These are phyloP conservation scores for Zanthoxylum bungeanum DNA, from an alignment of 345 rosid species.

Conservation along the genomic window DNA sequence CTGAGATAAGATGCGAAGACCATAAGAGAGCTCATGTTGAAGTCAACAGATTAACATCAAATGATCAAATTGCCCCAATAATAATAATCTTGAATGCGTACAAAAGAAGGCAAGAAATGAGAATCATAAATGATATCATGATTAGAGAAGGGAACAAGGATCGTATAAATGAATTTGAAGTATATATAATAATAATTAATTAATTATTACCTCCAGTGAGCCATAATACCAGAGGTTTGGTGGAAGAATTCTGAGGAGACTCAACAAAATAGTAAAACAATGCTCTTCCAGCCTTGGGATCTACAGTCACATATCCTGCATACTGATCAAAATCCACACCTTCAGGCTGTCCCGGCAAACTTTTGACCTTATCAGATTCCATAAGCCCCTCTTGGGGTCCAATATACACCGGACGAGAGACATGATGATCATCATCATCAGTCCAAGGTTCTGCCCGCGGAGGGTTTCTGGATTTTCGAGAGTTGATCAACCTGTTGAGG, in stretches of 20 bases:
- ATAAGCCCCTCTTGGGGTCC: constrained; percentile 30
- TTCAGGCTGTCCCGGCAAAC: constrained; percentile 22
- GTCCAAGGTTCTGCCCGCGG: constrained; percentile 20
- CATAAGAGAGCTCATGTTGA: too few species aligned
- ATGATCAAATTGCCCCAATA: not conserved
- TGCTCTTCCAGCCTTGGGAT: constrained; percentile 8
- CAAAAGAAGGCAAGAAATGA: not conserved
- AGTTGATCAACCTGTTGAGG: constrained; percentile 27
- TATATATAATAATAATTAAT: not conserved
- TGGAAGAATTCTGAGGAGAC: constrained; percentile 31
- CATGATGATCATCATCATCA: not conserved
- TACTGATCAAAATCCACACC: constrained; percentile 22
- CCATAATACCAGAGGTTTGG: constrained; percentile 41
- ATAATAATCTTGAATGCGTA: too few species aligned
- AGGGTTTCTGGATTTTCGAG: constrained; percentile 25
- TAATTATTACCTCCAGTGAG: constrained; percentile 4
- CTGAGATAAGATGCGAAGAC: too few species aligned
- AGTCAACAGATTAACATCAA: too few species aligned
- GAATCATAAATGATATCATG: not conserved
- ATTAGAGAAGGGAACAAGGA: not conserved
- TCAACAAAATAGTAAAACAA: constrained; percentile 41
- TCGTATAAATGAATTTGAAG: constrained; percentile 12
- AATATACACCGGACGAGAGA: constrained; percentile 18
- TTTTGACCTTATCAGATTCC: constrained; percentile 22
- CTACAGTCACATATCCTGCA: constrained; percentile 29